Evolutionary conservation across 2,329 filamentous ascomycete genomes (phyloP).

Genomic region (Colletotrichum sp.): DNA sequence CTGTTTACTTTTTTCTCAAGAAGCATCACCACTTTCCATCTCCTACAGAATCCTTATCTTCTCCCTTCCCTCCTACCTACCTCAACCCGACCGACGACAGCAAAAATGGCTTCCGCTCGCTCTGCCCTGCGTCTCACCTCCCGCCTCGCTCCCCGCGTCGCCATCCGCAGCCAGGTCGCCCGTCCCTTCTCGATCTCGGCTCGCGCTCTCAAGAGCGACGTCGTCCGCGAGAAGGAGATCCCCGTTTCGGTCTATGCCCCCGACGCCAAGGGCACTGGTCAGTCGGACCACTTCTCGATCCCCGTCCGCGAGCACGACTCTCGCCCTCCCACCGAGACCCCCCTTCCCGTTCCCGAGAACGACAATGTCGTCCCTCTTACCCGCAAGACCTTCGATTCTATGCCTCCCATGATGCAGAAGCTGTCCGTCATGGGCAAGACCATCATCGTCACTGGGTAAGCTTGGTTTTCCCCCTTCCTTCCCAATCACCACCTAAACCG

Average conservation of each 20-base stretch:
- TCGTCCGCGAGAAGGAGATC: constrained; percentile 62
- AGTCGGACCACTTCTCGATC: constrained; percentile 59
- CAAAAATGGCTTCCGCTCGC: constrained; percentile 12
- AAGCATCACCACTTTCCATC: background rate
- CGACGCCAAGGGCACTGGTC: constrained; percentile 48
- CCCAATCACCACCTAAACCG: background rate
- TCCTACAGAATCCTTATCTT: background rate
- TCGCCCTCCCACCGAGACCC: constrained; percentile 46
- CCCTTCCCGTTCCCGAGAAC: constrained; percentile 44
- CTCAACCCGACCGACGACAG: background rate
- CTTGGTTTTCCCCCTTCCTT: constrained; percentile 1
- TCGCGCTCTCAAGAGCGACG: constrained; percentile 50
- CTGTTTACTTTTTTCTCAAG: background rate
- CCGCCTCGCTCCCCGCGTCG: constrained; percentile 31
- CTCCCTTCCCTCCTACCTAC: background rate
- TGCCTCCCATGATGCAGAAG: constrained; percentile 68
- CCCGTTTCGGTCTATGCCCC: constrained; percentile 60
- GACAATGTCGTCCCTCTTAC: constrained; percentile 57
- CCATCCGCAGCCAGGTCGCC: constrained; percentile 29
- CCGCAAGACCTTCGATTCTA: constrained; percentile 55
- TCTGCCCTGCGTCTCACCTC: constrained; percentile 17
- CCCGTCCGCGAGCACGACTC: constrained; percentile 48
- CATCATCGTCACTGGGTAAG: constrained; percentile 74
- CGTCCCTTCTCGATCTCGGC: constrained; percentile 41
- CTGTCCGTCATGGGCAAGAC: constrained; percentile 74